Evolutionary conservation across 805 yeast genomes (phyloP), one percentile per base, ranked within the genome.

Genomic region (Brettanomyces custersianus): DNA sequence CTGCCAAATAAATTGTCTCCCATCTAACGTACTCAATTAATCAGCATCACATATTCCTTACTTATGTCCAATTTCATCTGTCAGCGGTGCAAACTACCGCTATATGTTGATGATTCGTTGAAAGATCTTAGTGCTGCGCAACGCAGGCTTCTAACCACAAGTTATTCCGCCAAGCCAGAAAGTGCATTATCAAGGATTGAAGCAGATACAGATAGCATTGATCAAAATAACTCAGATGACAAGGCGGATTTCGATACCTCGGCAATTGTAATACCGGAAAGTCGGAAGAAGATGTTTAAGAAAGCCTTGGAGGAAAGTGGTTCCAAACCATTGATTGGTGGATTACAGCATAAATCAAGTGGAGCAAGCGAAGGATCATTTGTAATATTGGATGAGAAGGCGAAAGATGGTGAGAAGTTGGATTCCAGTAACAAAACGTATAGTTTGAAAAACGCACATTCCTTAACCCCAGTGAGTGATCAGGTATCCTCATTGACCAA

Each of bases 11-110:
- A n/a, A n/a, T n/a, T n/a, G n/a, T n/a, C n/a, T n/a, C n/a, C n/a
- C n/a, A n/a, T n/a, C n/a, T n/a, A n/a, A n/a, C n/a, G n/a, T n/a
- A n/a, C n/a, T n/a, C n/a, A n/a, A n/a, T n/a, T n/a, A n/a, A n/a
- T n/a, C n/a, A 22, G 25, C 25, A 22, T 22, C 12, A n/a, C 10
- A 22, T 20, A 11, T 12, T 18, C 24, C 20, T 30, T 39, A 15
- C 16, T 17, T 18, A 55, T 53, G 60, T 39, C 54, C 4, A 33
- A 39, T 7, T 55, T 45, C 49, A 57, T 57, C 27, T 81, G 92
- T 55, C 82, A 74, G 49, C 59, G 74, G 45, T 81, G 90, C 54
- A 66, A 72, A 39, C 62, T 72, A 16, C 80, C 83, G 1, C 49
- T 81, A 22, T 50, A 54, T 10, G 56, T 79, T 4, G 83, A 80